Evolutionary conservation across 805 yeast genomes (phyloP).

Genomic region (Blastobotrys americana): DNA sequence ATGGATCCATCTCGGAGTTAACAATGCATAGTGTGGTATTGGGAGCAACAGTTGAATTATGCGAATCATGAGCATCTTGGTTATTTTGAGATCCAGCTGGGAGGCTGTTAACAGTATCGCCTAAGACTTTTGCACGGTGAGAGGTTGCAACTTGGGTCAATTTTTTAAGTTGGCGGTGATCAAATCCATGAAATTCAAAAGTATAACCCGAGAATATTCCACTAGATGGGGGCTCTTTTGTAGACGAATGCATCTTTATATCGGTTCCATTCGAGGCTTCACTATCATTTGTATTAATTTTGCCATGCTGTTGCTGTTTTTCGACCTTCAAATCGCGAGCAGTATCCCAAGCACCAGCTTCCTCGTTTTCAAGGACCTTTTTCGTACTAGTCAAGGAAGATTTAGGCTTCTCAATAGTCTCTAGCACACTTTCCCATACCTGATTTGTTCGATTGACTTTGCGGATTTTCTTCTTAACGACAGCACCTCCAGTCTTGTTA

Average conservation of each 20-base stretch:
- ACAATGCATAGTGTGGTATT: conserved; percentile 16
- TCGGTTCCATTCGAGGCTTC: not conserved
- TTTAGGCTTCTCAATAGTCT: conserved; percentile 2
- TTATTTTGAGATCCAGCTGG: no score
- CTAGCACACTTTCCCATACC: conserved; percentile 13
- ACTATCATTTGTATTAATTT: not conserved
- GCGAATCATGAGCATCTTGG: no score
- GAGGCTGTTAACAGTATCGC: no score
- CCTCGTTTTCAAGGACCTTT: conserved; percentile 1
- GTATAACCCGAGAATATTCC: conserved; percentile 39
- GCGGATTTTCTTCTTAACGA: not conserved
- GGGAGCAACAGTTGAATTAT: not conserved
- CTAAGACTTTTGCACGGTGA: conserved; percentile 42
- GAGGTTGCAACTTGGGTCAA: conserved; percentile 39
- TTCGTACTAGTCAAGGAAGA: not conserved
- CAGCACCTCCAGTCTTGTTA: not conserved
- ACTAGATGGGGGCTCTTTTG: not conserved
- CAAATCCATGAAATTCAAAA: conserved; percentile 40
- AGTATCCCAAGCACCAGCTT: not conserved
- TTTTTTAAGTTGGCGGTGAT: conserved; percentile 32
- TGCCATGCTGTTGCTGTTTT: not conserved
- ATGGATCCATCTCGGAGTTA: conserved; percentile 25
- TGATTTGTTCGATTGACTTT: conserved; percentile 4
- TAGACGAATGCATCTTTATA: not conserved
- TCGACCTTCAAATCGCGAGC: not conserved